These are phyloP conservation scores for Pontederia paniculata DNA, from an alignment of 176 grass and related monocot species.

Conservation along the genomic window DNA sequence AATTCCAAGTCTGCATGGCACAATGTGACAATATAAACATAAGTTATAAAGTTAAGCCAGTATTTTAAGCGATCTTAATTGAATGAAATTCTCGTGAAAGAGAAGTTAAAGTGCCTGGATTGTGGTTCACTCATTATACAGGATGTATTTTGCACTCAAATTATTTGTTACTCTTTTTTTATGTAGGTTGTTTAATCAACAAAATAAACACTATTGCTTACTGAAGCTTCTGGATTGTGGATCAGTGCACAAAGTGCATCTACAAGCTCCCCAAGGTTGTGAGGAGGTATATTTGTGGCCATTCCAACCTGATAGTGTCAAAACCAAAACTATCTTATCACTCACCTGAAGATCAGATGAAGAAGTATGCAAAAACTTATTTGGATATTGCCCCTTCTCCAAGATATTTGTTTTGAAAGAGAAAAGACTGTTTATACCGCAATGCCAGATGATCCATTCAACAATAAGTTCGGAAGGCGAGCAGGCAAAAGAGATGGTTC, in stretches of 20 bases:
- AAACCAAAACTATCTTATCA: background rate
- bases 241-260: conserved; percentile 84
- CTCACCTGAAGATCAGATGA: too few species aligned
- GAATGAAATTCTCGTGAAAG: too few species aligned
- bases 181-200: too few species aligned
- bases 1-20: too few species aligned
- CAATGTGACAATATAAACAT: too few species aligned
- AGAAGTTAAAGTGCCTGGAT: too few species aligned
- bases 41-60: too few species aligned
- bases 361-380: background rate
- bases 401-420: background rate
- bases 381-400: background rate
- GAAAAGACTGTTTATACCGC: conserved; percentile 34
- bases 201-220: conserved; percentile 11
- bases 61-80: too few species aligned
- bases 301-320: conserved; percentile 65
- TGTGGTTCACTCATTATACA: too few species aligned
- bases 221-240: conserved; percentile 78
- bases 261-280: conserved; percentile 91
- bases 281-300: conserved; percentile 99
- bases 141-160: too few species aligned
- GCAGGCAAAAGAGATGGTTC: conserved; percentile 88
- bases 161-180: too few species aligned
- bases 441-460: conserved; percentile 93
- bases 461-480: conserved; percentile 72